Evolutionary conservation across 345 rosid genomes (phyloP).

Genomic region (Populus euphratica): DNA sequence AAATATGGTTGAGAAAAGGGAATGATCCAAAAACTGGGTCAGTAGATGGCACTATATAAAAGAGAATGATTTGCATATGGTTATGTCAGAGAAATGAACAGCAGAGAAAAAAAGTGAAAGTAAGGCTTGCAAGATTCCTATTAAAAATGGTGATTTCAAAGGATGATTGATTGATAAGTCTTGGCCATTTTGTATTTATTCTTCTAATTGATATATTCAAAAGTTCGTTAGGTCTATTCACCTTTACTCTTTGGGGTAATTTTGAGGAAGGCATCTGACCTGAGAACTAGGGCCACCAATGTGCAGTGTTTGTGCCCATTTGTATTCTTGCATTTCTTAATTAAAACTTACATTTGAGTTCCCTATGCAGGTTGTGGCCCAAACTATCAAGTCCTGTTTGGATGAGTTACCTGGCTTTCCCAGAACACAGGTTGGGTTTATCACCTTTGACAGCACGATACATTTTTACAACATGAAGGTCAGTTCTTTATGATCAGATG

Average conservation of each 20-base stretch:
- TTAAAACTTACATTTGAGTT: neutral
- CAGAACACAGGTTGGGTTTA: conserved; percentile 97
- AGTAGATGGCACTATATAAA: neutral
- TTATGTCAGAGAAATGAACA: neutral
- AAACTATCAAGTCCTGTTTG: conserved; percentile 88
- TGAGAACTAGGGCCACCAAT: neutral
- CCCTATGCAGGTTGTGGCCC: conserved; percentile 69
- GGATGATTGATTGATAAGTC: neutral
- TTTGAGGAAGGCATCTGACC: neutral
- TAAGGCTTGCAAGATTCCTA: neutral
- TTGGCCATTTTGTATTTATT: neutral
- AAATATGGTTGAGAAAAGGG: neutral
- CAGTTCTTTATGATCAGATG: conserved; percentile 26
- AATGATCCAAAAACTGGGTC: too few relatives aligned
- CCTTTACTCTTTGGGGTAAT: neutral
- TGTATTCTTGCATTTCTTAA: neutral
- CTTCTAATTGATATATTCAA: neutral
- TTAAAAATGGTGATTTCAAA: neutral
- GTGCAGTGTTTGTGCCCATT: neutral
- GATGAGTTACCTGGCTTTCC: conserved; percentile 95
- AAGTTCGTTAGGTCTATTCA: neutral
- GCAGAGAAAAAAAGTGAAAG: neutral
- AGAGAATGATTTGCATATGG: neutral
- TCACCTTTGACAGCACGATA: conserved; percentile 93
- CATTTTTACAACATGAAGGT: conserved; percentile 99